Percentiles rank a stretch among this genome's conserved stretches.
These are phyloP conservation scores for Cercospora sp. DNA, from an alignment of 2,329 filamentous ascomycete species.

Conservation along the genomic window DNA sequence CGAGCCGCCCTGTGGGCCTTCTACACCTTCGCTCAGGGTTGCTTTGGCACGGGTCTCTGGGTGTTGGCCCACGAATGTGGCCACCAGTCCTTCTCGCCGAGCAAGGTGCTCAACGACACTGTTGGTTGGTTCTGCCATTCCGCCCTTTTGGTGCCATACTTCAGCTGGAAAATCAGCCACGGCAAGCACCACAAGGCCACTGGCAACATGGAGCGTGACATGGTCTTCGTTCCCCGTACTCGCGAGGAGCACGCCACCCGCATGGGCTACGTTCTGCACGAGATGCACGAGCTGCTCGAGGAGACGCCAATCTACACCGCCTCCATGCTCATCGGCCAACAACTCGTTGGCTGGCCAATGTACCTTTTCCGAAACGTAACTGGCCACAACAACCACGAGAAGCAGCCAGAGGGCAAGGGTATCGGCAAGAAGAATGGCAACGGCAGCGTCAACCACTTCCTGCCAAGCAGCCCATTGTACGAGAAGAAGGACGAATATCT, in stretches of 20 bases:
- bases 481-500: conserved; percentile 87
- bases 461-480: conserved; percentile 82
- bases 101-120: conserved; percentile 83
- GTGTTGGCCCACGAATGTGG: conserved; percentile 97
- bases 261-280: conserved; percentile 72
- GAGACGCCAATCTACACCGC: conserved; percentile 88
- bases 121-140: conserved; percentile 93
- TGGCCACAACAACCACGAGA: conserved; percentile 91
- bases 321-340: conserved; percentile 73
- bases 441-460: conserved; percentile 91
- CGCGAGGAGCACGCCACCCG: conserved; percentile 76
- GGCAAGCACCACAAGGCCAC: conserved; percentile 99
- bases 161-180: conserved; percentile 99
- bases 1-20: conserved; percentile 66
- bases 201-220: conserved; percentile 94
- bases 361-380: conserved; percentile 92
- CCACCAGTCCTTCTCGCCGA: conserved; percentile 94
- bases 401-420: conserved; percentile 88
- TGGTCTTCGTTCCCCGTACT: conserved; percentile 97
- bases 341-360: conserved; percentile 88
- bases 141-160: conserved; percentile 87
- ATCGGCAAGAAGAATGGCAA: conserved; percentile 86
- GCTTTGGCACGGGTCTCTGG: conserved; percentile 93
- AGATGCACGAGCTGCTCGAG: conserved; percentile 85
- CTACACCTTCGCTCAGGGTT: conserved; percentile 81